Percentiles rank a stretch among this genome's conserved stretches.
Conservation (phyloP, 352 stramenopile genomes). For the Blastocystis sp. region DNA sequence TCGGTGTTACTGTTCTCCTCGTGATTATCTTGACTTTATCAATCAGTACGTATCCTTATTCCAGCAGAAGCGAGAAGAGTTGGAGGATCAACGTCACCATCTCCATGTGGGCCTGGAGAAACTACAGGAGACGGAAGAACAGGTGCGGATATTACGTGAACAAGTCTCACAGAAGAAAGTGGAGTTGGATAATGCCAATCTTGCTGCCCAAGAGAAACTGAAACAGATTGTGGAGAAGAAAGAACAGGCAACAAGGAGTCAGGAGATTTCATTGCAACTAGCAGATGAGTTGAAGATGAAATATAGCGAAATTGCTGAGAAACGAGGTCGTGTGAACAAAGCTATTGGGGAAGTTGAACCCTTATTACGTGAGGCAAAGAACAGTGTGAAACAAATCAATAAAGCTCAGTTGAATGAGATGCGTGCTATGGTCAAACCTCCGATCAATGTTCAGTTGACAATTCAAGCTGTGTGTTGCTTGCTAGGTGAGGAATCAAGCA, state of each 20-base stretch:
- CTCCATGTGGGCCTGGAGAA: slow-evolving; percentile 97
- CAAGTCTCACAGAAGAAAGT: slow-evolving; percentile 70
- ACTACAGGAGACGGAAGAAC: slow-evolving; percentile 92
- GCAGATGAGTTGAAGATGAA: slow-evolving; percentile 88
- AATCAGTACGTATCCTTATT: slow-evolving; percentile 84
- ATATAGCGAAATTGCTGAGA: slow-evolving; percentile 88
- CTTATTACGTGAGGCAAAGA: slow-evolving; percentile 89
- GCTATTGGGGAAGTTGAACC: slow-evolving; percentile 96
- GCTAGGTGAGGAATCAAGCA: slow-evolving; percentile 90
- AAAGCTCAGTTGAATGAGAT: slow-evolving; percentile 98
- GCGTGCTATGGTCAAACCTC: slow-evolving; percentile 87
- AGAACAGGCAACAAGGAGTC: slow-evolving; percentile 89
- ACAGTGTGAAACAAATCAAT: slow-evolving; percentile 94
- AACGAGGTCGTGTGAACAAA: slow-evolving; percentile 88
- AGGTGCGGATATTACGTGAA: slow-evolving; percentile 84
- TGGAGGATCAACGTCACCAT: slow-evolving; percentile 93
- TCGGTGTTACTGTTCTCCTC: slow-evolving; percentile 76
- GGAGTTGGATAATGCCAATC: slow-evolving; percentile 70
- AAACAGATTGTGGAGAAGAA: slow-evolving; percentile 82
- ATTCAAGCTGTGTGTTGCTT: slow-evolving; percentile 95
- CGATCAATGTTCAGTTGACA: slow-evolving; percentile 90
- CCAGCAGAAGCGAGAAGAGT: slow-evolving; percentile 77
- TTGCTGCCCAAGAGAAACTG: slow-evolving; percentile 71
- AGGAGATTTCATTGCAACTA: slow-evolving; percentile 92
- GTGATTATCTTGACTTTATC: slow-evolving; percentile 87